Percentiles rank a stretch among this genome's conserved stretches.
These are phyloP conservation scores for Heliosperma pusillum DNA, from an alignment of 148 eudicot species.

Conservation along the genomic window DNA sequence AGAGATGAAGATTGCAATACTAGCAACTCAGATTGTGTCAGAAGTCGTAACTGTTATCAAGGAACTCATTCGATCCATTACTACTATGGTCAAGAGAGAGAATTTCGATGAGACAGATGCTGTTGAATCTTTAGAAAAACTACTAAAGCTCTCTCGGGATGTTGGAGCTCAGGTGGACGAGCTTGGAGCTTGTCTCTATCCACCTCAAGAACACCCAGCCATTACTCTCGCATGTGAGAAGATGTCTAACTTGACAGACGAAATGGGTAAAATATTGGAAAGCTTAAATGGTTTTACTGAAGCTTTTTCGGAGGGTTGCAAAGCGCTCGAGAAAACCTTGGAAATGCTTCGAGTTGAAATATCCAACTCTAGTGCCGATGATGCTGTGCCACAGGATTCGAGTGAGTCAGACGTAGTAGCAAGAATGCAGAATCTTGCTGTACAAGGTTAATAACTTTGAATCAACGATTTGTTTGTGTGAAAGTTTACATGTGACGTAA, in stretches of 20 bases:
- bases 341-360: slow-evolving; percentile 33
- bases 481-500: neutral
- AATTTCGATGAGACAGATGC: slow-evolving; percentile 24
- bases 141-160: slow-evolving; percentile 58
- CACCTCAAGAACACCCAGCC: slow-evolving; percentile 72
- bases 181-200: slow-evolving; percentile 92
- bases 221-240: slow-evolving; percentile 44
- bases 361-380: neutral
- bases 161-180: slow-evolving; percentile 71
- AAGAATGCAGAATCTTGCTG: slow-evolving; percentile 8
- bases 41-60: slow-evolving; percentile 48
- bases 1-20: slow-evolving; percentile 67
- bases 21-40: slow-evolving; percentile 50
- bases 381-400: slow-evolving; percentile 22
- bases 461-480: neutral
- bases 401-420: slow-evolving; percentile 16
- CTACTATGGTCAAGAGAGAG: slow-evolving; percentile 51
- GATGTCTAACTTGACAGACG: slow-evolving; percentile 38
- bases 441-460: neutral
- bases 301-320: slow-evolving; percentile 48
- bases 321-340: slow-evolving; percentile 38
- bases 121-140: slow-evolving; percentile 53
- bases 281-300: slow-evolving; percentile 38
- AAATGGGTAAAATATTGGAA: slow-evolving; percentile 44
- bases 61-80: slow-evolving; percentile 72